These are phyloP conservation scores for Fonsecaea erecta DNA, from an alignment of 2,329 filamentous ascomycete species.

Conservation along the genomic window DNA sequence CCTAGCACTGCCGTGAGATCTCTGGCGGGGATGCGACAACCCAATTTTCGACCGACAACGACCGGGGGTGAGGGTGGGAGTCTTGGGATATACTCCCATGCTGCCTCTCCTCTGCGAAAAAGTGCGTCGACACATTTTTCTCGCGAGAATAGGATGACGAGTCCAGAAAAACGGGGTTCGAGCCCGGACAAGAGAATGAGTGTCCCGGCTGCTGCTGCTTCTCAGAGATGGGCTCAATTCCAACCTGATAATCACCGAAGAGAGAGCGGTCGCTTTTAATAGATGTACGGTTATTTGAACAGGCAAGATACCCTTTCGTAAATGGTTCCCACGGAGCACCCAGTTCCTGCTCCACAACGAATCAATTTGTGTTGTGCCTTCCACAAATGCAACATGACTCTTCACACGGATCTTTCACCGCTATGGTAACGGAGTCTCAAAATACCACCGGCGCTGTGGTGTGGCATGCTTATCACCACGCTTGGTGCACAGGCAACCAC, in stretches of 20 bases:
- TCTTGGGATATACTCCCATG: constrained; percentile 78
- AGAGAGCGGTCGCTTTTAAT: constrained; percentile 41
- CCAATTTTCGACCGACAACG: constrained; percentile 56
- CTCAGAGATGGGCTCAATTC: constrained; percentile 44
- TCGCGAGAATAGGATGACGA: constrained; percentile 32
- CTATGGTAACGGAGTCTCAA: constrained; percentile 17
- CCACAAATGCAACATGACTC: constrained; percentile 1
- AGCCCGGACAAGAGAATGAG: constrained; percentile 52
- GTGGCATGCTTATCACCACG: constrained; percentile 23
- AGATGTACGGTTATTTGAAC: constrained; percentile 2
- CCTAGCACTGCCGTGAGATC: constrained; percentile 51
- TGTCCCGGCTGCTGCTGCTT: constrained; percentile 43
- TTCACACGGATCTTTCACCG: neutral
- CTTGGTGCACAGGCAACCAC: constrained; percentile 31
- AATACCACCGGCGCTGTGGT: constrained; percentile 22
- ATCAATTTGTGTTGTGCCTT: constrained; percentile 16
- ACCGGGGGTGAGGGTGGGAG: constrained; percentile 70
- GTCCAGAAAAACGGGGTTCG: constrained; percentile 45
- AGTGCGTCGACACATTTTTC: constrained; percentile 64
- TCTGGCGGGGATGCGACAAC: constrained; percentile 57
- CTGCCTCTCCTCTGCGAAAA: constrained; percentile 82
- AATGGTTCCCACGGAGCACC: neutral
- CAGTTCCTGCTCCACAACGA: neutral
- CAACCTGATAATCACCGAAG: constrained; percentile 36
- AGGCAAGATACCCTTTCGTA: constrained; percentile 9